Evolutionary conservation across 768 basidiomycete genomes (phyloP), one percentile per base, ranked within the genome.

Genomic region (Rhodotorula kratochvilovae): DNA sequence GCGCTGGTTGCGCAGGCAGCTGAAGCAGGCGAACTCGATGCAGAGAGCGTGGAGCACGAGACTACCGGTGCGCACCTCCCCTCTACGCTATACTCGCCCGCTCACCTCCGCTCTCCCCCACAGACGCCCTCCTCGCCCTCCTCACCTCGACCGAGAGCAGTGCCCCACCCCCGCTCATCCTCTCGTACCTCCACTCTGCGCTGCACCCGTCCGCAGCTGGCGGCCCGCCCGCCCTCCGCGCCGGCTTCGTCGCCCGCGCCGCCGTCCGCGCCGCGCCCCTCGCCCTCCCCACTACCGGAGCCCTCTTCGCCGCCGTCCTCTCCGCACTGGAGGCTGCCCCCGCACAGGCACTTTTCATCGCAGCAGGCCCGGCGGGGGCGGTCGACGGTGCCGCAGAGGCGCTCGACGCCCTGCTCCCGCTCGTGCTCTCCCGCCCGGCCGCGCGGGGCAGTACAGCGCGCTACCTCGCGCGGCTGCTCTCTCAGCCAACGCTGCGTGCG

Each of bases 101-200:
- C 56, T 17, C 17, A 48, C 31, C 4, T 6, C 45, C 6, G 3
- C 7, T 10, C 23, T 12, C 10, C 60, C 10, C 31, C 46, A 33
- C 64, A 66, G 69, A 36, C 19, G 21, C 39, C 4, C 63, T 66
- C 36, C 53, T 70, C 53, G 35, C n/a, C 42, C 68, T 70, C 31
- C 27, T 70, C 17, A 36, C 53, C 17, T 21, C 48, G 15, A n/a
- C n/a, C n/a, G n/a, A n/a, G n/a, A 48, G 19, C 11, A 2, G 16
- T 1, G 1, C 27, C 21, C 51, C 42, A 0, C 50, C 63, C 17
- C 42, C 63, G 8, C 21, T 56, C 23, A 17, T 45, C 46, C 12
- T 35, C 31, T 7, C 46, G 21, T 48, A 65, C 35, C 21, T 61
- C 3, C 16, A 56, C 1, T n/a, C 33, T 0, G 39, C 53, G 39